Conservation (phyloP, 2,329 filamentous ascomycete species). For the Aspergillus uvarum region DNA sequence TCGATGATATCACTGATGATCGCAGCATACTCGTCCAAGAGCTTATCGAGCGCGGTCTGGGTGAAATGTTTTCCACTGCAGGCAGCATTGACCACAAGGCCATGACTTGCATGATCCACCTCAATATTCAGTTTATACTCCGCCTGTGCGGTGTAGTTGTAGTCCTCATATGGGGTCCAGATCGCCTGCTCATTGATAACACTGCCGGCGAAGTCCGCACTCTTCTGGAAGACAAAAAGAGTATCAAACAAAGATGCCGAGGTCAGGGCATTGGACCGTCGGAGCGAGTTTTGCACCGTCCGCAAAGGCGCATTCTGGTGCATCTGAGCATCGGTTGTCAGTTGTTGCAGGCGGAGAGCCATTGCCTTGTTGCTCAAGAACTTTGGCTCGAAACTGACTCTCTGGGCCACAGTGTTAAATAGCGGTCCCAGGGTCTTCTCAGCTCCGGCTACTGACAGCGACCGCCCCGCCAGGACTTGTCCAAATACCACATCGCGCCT, state of each 20-base stretch:
- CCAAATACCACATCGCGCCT: conserved; percentile 44
- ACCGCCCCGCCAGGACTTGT: conserved; percentile 54
- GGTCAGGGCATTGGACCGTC: conserved; percentile 34
- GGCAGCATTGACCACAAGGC: conserved; percentile 21
- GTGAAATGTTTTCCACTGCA: conserved; percentile 26
- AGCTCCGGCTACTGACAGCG: conserved; percentile 47
- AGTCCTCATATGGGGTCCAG: conserved; percentile 24
- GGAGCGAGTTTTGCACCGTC: conserved; percentile 49
- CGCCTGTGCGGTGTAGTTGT: conserved; percentile 23
- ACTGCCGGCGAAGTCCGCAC: conserved; percentile 16
- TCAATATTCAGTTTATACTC: conserved; percentile 35
- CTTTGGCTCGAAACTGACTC: conserved; percentile 34
- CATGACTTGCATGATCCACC: conserved; percentile 26
- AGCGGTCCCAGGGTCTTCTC: conserved; percentile 53
- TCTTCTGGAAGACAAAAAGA: conserved; percentile 55
- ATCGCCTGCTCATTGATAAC: conserved; percentile 21
- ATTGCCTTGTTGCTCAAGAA: conserved; percentile 41
- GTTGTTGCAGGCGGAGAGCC: conserved; percentile 47
- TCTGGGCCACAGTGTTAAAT: conserved; percentile 56
- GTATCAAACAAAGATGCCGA: conserved; percentile 46
- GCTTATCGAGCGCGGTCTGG: conserved; percentile 18
- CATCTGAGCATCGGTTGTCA: conserved; percentile 45
- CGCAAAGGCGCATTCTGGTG: conserved; percentile 55
- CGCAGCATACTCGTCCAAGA: conserved; percentile 20
- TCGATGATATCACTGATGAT: conserved; percentile 30